Conservation (phyloP, 2,329 filamentous ascomycete species). For the Pseudonectria foliicola region DNA sequence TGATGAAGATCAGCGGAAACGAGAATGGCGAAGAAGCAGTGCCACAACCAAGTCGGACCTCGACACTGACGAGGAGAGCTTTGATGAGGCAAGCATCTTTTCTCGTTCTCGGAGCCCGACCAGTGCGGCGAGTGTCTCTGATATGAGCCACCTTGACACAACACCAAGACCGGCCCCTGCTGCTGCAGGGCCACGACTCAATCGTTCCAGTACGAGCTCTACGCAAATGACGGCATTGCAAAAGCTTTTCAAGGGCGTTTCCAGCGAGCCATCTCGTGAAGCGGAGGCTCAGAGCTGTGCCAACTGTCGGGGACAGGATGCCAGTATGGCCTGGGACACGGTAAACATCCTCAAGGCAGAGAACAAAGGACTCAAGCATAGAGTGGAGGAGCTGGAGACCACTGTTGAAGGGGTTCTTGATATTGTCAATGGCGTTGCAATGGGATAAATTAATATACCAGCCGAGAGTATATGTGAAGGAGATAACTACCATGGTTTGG, state of each 20-base stretch:
- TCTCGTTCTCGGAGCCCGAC: conserved; percentile 54
- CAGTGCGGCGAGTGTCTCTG: conserved; percentile 31
- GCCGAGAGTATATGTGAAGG: not conserved
- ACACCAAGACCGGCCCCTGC: conserved; percentile 11
- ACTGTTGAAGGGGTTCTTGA: conserved; percentile 56
- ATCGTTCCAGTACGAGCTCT: conserved; percentile 21
- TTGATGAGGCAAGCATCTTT: conserved; percentile 51
- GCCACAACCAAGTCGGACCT: conserved; percentile 37
- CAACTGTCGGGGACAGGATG: conserved; percentile 52
- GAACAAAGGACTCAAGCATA: conserved; percentile 53
- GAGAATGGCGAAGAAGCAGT: conserved; percentile 36
- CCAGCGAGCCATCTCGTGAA: conserved; percentile 27
- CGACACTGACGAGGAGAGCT: conserved; percentile 46
- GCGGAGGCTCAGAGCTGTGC: conserved; percentile 33
- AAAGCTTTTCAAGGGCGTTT: conserved; percentile 35
- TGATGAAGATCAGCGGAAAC: conserved; percentile 41
- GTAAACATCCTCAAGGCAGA: conserved; percentile 55
- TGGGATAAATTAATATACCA: conserved; percentile 21
- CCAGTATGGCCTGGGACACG: conserved; percentile 58
- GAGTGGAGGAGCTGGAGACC: conserved; percentile 51
- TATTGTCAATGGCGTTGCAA: conserved; percentile 47
- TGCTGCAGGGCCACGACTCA: conserved; percentile 21
- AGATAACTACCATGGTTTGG: not conserved
- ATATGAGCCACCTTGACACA: conserved; percentile 18
- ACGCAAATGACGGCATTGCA: conserved; percentile 30